Evolutionary conservation across 345 rosid species (phyloP).

Genomic region (Nasturtium officinale): DNA sequence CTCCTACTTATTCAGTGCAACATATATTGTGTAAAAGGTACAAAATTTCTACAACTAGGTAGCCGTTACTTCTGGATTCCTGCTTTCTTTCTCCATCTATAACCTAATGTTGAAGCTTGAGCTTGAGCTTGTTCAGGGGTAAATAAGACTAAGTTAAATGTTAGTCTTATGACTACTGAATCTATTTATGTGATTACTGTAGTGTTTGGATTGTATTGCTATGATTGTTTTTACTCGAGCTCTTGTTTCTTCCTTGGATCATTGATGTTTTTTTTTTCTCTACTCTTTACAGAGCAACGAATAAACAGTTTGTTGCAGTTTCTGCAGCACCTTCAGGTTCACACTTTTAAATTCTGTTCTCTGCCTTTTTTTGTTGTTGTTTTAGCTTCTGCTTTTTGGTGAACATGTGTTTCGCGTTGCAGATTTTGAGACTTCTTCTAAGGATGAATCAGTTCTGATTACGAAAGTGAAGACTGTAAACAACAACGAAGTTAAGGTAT

Average conservation of each 20-base stretch:
- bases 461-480: slow-evolving; percentile 21
- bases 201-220: neutral
- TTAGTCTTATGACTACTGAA: neutral
- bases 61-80: no score
- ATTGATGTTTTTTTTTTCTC: neutral
- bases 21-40: slow-evolving; percentile 15
- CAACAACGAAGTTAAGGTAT: slow-evolving; percentile 40
- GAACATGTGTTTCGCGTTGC: slow-evolving; percentile 6
- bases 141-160: neutral
- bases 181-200: neutral
- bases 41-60: no score
- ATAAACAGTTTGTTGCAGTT: slow-evolving; percentile 34
- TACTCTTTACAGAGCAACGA: slow-evolving; percentile 45
- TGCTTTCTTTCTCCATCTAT: no score
- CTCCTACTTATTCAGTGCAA: slow-evolving; percentile 17
- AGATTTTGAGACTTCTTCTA: slow-evolving; percentile 56
- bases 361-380: neutral
- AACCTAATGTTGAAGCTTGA: neutral
- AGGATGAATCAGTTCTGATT: slow-evolving; percentile 55
- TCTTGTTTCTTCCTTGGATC: neutral
- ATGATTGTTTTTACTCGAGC: neutral
- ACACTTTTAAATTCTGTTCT: neutral
- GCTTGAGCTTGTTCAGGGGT: neutral
- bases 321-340: slow-evolving; percentile 61
- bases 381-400: neutral